Base-by-base conservation (phyloP, 208 protist genomes). In the Leishmania braziliensis region DNA sequence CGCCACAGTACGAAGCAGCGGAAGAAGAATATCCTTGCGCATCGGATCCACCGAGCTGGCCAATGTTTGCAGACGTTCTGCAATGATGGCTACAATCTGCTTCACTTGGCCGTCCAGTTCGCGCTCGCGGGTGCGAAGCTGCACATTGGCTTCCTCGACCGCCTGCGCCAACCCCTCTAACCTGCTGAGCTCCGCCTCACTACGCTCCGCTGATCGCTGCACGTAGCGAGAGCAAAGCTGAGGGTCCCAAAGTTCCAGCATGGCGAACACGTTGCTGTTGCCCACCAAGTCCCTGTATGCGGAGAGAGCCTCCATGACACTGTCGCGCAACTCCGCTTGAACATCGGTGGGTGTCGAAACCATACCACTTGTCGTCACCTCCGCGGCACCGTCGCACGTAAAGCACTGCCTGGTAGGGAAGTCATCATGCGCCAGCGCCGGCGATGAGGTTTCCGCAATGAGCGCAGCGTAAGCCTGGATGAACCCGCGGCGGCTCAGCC, bases 1-100 rank as follows among this genome's bases (percentile, higher is more conserved):
- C 16, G 90, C 89, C 46, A 86, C 79, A 20, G 83, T 82, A 23
- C 83, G 76, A 75, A 95, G 84, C 43, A 96, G 80, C 50, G 91
- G 93, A 69, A 95, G 86, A 5, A 96, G 82, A 16, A 88, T 81
- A 65, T 93, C 89, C 63, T 89, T 91, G 46, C 79, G 84, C 81
- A 89, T 86, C 0, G 93, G 88, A 70, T 95, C 91, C 5, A 92
- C 81, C 6, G 88, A 78, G 69, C 75, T 77, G 51, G 91, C 78
- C 18, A 95, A 80, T 16, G 74, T 85, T 26, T 90, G 88, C 33
- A 96, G 76, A 29, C 77, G 73, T 43, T 93, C 87, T 1, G 89
- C 81, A 36, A 96, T 83, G 39, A 91, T 69, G 12, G 75, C 73
- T 46, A 91, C 80, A 1, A 79, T 75, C 58, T 78, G 69, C 62